Conservation (phyloP, 2,329 filamentous ascomycete species). For the Rutstroemia sydowiana region DNA sequence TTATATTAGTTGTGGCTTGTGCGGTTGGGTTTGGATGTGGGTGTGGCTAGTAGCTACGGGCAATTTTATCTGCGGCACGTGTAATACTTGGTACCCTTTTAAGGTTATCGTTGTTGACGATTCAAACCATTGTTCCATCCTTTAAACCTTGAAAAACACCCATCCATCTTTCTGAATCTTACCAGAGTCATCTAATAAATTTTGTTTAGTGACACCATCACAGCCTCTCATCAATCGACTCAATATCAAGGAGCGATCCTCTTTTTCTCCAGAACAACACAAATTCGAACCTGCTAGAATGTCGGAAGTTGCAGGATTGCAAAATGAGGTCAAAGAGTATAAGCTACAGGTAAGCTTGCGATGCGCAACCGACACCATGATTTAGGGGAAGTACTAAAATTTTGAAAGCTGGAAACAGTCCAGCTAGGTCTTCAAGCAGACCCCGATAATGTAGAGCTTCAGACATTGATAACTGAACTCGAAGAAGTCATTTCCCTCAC, state of each 20-base stretch:
- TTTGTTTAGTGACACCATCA: not conserved
- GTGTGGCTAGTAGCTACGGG: too few relatives aligned
- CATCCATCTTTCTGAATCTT: not conserved
- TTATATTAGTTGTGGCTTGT: too few relatives aligned
- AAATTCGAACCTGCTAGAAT: not conserved
- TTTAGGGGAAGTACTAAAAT: constrained; percentile 11
- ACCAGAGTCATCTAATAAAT: not conserved
- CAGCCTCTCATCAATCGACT: too few relatives aligned
- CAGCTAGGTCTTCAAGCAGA: constrained; percentile 69
- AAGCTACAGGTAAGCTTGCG: constrained; percentile 43
- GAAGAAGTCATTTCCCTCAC: constrained; percentile 73
- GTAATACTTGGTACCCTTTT: not conserved
- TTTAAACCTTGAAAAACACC: not conserved
- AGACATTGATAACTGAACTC: constrained; percentile 71
- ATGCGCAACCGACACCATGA: not conserved
- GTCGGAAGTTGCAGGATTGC: constrained; percentile 28
- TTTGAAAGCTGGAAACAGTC: constrained; percentile 65
- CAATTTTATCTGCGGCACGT: too few relatives aligned
- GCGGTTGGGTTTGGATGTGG: too few relatives aligned
- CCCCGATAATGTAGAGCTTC: constrained; percentile 71
- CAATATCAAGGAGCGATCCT: too few relatives aligned
- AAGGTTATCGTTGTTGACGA: not conserved
- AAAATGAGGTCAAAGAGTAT: constrained; percentile 49
- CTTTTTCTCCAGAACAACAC: too few relatives aligned
- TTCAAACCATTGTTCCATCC: not conserved